A percentile compares a stretch with the other conserved stretches of the same genome.
phyloP scores from a whole-genome alignment of 345 rosid genomes.

The Citrus unshiu region DNA sequence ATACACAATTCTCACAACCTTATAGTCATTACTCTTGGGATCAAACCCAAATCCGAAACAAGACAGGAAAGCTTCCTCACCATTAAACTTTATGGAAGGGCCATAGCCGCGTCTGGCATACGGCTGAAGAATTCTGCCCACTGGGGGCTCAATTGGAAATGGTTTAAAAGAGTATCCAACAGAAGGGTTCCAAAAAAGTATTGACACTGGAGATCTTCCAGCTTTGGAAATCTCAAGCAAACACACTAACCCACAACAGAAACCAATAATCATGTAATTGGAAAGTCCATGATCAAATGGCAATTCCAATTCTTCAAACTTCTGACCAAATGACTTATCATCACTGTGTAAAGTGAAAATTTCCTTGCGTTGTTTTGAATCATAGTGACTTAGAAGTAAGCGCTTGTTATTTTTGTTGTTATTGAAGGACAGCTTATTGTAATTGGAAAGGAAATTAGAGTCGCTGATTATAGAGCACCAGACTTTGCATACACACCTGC shows the following conservation, averaged over 20 bases:
- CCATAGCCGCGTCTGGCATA: neutral
- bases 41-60: conserved; percentile 21
- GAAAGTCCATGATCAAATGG: neutral
- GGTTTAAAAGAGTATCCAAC: neutral
- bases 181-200: conserved; percentile 12
- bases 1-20: conserved; percentile 31
- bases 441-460: neutral
- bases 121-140: neutral
- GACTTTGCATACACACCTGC: conserved; percentile 6
- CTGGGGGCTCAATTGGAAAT: neutral
- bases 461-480: neutral
- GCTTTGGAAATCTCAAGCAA: neutral
- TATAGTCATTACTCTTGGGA: conserved; percentile 13
- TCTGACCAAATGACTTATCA: neutral
- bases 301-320: neutral
- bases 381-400: neutral
- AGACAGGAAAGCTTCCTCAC: neutral
- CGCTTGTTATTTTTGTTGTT: neutral
- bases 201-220: neutral
- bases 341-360: neutral
- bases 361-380: neutral
- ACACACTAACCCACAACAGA: neutral
- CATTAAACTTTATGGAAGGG: neutral
- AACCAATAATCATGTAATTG: neutral
- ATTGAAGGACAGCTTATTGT: neutral